Percentiles rank a stretch among this genome's conserved stretches.
Evolutionary conservation across 2,329 filamentous ascomycete species (phyloP).

Genomic region (Lecanicillium sp.): DNA sequence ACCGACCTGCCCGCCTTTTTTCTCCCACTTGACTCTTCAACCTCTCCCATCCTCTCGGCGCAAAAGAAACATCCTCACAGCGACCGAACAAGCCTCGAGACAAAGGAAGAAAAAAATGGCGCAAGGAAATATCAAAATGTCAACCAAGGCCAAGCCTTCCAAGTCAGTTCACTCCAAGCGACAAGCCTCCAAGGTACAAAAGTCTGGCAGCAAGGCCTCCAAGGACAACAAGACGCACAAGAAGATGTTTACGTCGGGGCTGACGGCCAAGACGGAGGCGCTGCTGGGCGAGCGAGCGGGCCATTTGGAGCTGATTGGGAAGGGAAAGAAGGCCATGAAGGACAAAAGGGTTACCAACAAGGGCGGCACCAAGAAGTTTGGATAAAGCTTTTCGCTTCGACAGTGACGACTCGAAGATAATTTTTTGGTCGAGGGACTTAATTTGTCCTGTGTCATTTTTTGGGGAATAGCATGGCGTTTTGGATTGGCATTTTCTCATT

Average conservation of each 20-base stretch:
- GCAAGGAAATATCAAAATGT: slow-evolving; percentile 45
- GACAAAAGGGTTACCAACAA: slow-evolving; percentile 30
- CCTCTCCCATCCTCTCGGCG: neutral
- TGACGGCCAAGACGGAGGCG: slow-evolving; percentile 46
- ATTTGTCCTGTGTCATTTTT: too few species aligned
- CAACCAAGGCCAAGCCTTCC: slow-evolving; percentile 29
- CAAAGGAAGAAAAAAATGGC: slow-evolving; percentile 33
- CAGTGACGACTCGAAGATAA: too few species aligned
- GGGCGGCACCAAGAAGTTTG: slow-evolving; percentile 48
- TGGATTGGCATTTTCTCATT: neutral
- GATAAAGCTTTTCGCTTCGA: too few species aligned
- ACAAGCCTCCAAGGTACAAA: slow-evolving; percentile 37
- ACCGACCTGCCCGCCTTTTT: neutral
- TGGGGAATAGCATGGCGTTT: slow-evolving; percentile 5
- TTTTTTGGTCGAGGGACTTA: too few species aligned
- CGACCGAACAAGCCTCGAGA: too few species aligned
- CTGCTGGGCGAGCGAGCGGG: slow-evolving; percentile 51
- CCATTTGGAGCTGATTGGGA: slow-evolving; percentile 51
- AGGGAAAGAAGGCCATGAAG: slow-evolving; percentile 44
- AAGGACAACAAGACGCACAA: slow-evolving; percentile 39
- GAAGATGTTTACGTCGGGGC: slow-evolving; percentile 46
- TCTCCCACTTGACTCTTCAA: neutral
- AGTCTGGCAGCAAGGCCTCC: slow-evolving; percentile 32
- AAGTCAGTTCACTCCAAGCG: slow-evolving; percentile 33
- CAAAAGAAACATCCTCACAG: too few species aligned